Conservation (phyloP, 106 monocot species). For the Apostasia ramifera region DNA sequence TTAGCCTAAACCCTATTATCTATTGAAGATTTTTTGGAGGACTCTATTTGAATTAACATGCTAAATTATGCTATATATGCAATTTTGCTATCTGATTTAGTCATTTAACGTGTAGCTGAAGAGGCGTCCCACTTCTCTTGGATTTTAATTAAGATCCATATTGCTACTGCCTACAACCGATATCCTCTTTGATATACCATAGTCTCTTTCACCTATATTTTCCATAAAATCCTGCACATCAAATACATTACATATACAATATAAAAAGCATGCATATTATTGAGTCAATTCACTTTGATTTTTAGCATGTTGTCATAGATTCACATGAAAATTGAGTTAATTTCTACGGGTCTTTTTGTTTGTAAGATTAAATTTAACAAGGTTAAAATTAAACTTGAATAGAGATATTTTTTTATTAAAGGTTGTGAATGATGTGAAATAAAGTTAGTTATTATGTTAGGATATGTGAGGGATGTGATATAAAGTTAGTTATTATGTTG, state of each 20-base stretch:
- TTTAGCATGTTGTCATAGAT: too few relatives aligned
- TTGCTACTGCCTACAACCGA: background rate
- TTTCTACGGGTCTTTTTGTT: background rate
- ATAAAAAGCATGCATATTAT: background rate
- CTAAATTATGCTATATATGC: too few relatives aligned
- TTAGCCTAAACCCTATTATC: background rate
- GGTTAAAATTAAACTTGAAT: too few relatives aligned
- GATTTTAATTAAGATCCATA: background rate
- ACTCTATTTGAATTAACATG: too few relatives aligned
- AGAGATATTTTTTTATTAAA: too few relatives aligned
- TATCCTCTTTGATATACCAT: background rate
- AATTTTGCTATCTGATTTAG: constrained; percentile 1
- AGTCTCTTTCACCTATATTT: background rate
- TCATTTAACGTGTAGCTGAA: background rate
- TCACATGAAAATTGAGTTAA: too few relatives aligned
- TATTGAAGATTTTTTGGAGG: background rate
- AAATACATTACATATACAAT: background rate
- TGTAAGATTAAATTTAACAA: too few relatives aligned
- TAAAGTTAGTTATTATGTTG: too few relatives aligned
- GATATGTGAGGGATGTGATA: too few relatives aligned
- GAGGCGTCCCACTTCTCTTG: background rate
- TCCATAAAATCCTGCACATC: background rate
- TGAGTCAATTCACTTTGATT: too few relatives aligned
- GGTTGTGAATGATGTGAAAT: too few relatives aligned
- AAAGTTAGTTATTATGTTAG: too few relatives aligned